Base-by-base conservation (phyloP, 352 stramenopile species). In the Pythium brassicae region DNA sequence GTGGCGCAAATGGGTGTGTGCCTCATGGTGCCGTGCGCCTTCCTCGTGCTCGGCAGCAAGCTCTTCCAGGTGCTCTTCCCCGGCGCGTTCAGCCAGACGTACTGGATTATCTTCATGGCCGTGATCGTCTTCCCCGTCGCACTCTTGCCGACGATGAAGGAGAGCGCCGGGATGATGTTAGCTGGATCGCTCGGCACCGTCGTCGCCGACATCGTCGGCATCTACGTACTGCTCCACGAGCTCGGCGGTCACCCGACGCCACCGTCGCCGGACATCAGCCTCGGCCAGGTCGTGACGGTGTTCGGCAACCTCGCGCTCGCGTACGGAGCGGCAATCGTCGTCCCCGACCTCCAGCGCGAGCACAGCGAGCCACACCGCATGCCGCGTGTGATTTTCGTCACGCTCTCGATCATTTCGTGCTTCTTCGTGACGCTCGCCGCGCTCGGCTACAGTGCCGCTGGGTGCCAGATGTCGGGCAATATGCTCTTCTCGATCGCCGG, bases 301-400 rank as follows among this genome's bases (percentile, higher is more conserved):
- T 83, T 82, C n/a, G 76, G 73, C 20, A 86, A 78, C 61, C 59
- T 86, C 40, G 55, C 72, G 22, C 63, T 86, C n/a, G 72, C 72
- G 2, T 85, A 85, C 26, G 70, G 63, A 29, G 72, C 74, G 19
- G 72, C 66, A 25, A 73, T 83, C 44, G 61, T 83, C 34, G 72
- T 83, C 50, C 72, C 73, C 2, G 62, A 70, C 11, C 61, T 87
- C 32, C 66, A 78, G 32, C 68, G 72, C 34, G 61, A 84, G 7
- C 75, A 85, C 58, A 72, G 56, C 14, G 60, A 86, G 42, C 69
- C 74, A 1, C 49, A 63, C 4, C 72, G 72, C 25, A 83, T 84
- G 74, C 74, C 74, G 4, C 61, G 65, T 15, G 66, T 84, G 25
- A 66, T 84, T 32, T 44, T 71, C 32, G 65, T 82, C 26, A 83